Evolutionary conservation across 2,329 filamentous ascomycete species (phyloP), one percentile per base, ranked within the genome.

Genomic region (Sclerotinia nivalis): DNA sequence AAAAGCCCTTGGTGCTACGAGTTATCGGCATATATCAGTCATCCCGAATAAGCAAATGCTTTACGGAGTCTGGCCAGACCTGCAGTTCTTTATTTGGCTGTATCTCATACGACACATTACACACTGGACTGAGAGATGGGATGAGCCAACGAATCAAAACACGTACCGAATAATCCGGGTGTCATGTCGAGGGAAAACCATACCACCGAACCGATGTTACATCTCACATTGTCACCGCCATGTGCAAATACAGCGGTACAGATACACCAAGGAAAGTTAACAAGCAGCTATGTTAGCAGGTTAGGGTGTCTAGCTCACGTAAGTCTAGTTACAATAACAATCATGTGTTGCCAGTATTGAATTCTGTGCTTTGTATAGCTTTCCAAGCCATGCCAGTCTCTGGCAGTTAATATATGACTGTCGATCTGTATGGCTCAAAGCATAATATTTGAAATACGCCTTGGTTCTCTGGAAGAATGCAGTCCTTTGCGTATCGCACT

Each of bases 211-310:
- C 61, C 61, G 61, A 64, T 40, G 47, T 40, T 52, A 52, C 61
- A 64, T 25, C 25, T 8, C 47, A 28, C n/a, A 40, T 52, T 52
- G 15, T 40, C 47, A 64, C 22, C 22, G n/a, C 47, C 61, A 52
- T 64, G 61, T 40, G 61, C 55, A 37, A 52, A 64, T 25, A 64
- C 47, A 52, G 61, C 43, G 15, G 31, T 40, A 52, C 61, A 40
- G 10, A 25, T 52, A 15, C 34, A 64, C 31, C 22, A 52, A 37
- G 31, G 28, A 47, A 50, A 64, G 52, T 52, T 68, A 28, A 66
- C 18, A 37, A 37, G 47, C n/a, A 40, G 61, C n/a, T 0, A 52
- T 25, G 49, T 62, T 31, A 62, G 28, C 31, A 37, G 9, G 15
- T 37, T 50, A 28, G 2, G 4, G 18, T 50, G 22, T 37, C 28